Evolutionary conservation across 2,329 filamentous ascomycete species (phyloP).

Genomic region (Cercospora beticola): DNA sequence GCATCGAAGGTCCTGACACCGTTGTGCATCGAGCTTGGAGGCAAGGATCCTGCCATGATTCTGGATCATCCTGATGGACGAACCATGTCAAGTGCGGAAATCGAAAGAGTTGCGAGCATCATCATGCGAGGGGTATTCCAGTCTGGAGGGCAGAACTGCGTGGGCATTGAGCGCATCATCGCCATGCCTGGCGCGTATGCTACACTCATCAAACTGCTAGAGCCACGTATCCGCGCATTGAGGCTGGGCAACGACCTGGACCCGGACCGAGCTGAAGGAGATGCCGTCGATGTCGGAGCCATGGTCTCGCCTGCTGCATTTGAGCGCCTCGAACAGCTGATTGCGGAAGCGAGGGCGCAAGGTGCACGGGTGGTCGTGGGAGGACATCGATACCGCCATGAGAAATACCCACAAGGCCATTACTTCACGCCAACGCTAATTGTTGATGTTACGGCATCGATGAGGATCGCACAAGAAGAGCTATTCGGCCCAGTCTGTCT

Average conservation of each 20-base stretch:
- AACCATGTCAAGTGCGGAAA: constrained; percentile 50
- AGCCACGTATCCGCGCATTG: constrained; percentile 70
- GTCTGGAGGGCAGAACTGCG: constrained; percentile 94
- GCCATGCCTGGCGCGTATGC: constrained; percentile 75
- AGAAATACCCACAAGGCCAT: constrained; percentile 72
- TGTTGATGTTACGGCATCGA: constrained; percentile 79
- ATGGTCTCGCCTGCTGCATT: constrained; percentile 82
- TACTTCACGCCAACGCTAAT: constrained; percentile 92
- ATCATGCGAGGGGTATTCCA: constrained; percentile 93
- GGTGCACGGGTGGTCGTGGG: constrained; percentile 82
- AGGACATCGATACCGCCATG: constrained; percentile 70
- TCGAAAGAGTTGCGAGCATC: constrained; percentile 74
- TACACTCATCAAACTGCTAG: constrained; percentile 66
- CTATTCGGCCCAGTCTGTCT: constrained; percentile 91
- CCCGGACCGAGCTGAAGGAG: constrained; percentile 42
- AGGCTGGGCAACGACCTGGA: constrained; percentile 71
- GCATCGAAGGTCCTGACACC: constrained; percentile 85
- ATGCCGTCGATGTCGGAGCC: constrained; percentile 74
- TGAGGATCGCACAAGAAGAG: constrained; percentile 86
- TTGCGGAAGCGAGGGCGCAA: constrained; percentile 71
- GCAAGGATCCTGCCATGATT: constrained; percentile 89
- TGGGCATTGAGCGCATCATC: constrained; percentile 92
- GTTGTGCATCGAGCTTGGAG: constrained; percentile 85
- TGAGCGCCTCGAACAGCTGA: constrained; percentile 69
- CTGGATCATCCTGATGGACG: constrained; percentile 68